Evolutionary conservation across 768 basidiomycete species (phyloP).

Genomic region (Cystobasidium ongulense): DNA sequence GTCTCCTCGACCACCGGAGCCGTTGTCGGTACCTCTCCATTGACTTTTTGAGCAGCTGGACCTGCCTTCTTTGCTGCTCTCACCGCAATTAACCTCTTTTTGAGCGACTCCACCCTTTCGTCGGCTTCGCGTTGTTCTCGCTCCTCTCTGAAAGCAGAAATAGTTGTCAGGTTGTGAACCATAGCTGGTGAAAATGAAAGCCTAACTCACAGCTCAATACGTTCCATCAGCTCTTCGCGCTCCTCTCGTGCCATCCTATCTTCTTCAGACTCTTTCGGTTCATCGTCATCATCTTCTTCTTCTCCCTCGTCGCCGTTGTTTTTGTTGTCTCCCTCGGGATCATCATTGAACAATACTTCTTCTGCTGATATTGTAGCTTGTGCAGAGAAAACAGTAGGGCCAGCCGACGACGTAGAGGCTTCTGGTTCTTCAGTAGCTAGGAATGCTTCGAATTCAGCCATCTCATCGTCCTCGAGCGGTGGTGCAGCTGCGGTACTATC

Average conservation of each 20-base stretch:
- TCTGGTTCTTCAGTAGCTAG: conserved; percentile 1
- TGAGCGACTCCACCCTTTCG: conserved; percentile 18
- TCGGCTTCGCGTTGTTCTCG: conserved; percentile 29
- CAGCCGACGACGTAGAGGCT: conserved; percentile 19
- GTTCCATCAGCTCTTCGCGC: conserved; percentile 30
- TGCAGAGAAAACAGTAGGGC: neutral
- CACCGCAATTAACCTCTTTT: neutral
- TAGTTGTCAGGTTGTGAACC: neutral
- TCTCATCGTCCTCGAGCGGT: neutral
- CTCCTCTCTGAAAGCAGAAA: conserved; percentile 11
- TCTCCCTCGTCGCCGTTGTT: neutral
- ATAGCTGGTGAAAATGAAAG: neutral
- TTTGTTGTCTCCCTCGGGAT: neutral
- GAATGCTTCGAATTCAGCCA: conserved; percentile 26
- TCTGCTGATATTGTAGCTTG: conserved; percentile 23
- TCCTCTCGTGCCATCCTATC: conserved; percentile 14
- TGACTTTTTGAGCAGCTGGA: neutral
- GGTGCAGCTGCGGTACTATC: neutral
- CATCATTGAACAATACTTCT: neutral
- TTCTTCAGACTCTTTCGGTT: conserved; percentile 12
- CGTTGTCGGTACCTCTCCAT: neutral
- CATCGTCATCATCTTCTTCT: conserved; percentile 7
- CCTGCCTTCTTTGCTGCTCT: conserved; percentile 10
- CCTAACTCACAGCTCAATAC: conserved; percentile 15
- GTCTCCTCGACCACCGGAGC: neutral